Conservation (phyloP, 2,329 filamentous ascomycete genomes). For the Penicillium rolfsii region DNA sequence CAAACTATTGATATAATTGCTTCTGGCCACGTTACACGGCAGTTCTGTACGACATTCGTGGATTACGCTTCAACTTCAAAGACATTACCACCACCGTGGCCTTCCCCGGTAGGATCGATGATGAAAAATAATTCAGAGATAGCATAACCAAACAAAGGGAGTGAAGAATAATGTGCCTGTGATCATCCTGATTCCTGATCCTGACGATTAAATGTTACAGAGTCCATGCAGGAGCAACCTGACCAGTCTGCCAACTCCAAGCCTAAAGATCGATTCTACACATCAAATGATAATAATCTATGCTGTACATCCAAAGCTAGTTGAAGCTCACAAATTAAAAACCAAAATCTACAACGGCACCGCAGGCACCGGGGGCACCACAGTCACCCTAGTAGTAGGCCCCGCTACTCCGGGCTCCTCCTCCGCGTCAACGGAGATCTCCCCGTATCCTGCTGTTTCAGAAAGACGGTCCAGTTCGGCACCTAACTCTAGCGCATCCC, state of each 20-base stretch:
- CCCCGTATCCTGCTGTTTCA: slow-evolving; percentile 32
- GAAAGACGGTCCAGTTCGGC: slow-evolving; percentile 49
- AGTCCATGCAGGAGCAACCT: neutral
- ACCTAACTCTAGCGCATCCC: slow-evolving; percentile 68
- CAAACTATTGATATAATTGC: slow-evolving; percentile 9
- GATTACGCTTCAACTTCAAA: neutral
- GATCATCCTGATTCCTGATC: neutral
- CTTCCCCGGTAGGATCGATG: neutral
- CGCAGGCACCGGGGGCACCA: neutral
- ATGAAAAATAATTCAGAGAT: neutral
- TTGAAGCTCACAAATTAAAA: neutral
- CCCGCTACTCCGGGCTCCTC: neutral
- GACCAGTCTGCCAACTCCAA: neutral
- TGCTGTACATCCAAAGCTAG: neutral
- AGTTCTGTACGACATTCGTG: slow-evolving; percentile 1
- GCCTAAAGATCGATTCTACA: neutral
- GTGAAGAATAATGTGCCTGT: neutral
- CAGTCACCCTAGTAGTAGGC: neutral
- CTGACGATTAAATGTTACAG: neutral
- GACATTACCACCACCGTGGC: slow-evolving; percentile 3
- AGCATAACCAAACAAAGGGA: neutral
- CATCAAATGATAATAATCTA: neutral
- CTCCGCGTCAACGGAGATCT: slow-evolving; percentile 17
- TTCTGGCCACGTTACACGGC: slow-evolving; percentile 6
- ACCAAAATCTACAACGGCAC: neutral